phyloP scores from a whole-genome alignment of 2,329 filamentous ascomycete species.

The Colletotrichum echinochloae region DNA sequence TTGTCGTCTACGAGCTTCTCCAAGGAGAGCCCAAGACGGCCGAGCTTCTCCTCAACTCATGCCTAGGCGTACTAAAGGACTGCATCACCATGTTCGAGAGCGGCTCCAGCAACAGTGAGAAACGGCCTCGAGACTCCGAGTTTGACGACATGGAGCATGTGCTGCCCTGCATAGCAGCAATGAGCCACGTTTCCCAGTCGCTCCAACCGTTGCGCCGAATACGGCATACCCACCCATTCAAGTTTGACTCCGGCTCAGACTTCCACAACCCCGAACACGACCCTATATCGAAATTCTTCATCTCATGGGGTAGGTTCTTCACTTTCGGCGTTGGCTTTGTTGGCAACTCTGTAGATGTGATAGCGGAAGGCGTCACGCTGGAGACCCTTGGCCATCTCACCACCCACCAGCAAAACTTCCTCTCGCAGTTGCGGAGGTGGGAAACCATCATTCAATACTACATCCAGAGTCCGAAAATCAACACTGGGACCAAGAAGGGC shows the following conservation, averaged over 20 bases:
- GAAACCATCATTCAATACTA: slow-evolving; percentile 17
- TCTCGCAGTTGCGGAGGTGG: slow-evolving; percentile 25
- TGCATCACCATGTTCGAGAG: slow-evolving; percentile 22
- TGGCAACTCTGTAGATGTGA: slow-evolving; percentile 14
- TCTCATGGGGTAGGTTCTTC: slow-evolving; percentile 37
- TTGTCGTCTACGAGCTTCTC: slow-evolving; percentile 39
- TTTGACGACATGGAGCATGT: slow-evolving; percentile 41
- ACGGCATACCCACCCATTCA: slow-evolving; percentile 35
- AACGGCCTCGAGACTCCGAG: slow-evolving; percentile 9
- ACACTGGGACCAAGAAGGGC: slow-evolving; percentile 21
- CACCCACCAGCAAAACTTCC: slow-evolving; percentile 21
- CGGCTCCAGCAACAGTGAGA: not conserved
- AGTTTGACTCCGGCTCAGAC: slow-evolving; percentile 21
- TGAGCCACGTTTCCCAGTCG: slow-evolving; percentile 36
- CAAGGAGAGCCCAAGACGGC: slow-evolving; percentile 36
- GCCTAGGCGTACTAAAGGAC: slow-evolving; percentile 26
- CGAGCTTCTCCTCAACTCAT: slow-evolving; percentile 32
- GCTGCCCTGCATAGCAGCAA: slow-evolving; percentile 40
- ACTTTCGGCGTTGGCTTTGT: slow-evolving; percentile 33
- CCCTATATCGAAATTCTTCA: slow-evolving; percentile 24
- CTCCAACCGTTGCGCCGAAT: slow-evolving; percentile 17
- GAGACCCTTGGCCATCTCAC: slow-evolving; percentile 9
- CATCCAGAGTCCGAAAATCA: not conserved
- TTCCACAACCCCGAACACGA: slow-evolving; percentile 21
- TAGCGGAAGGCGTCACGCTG: not conserved